A percentile compares a stretch with the other conserved stretches of the same genome.
Conservation (phyloP, 805 yeast genomes). For the Starmerella scarabaei region DNA sequence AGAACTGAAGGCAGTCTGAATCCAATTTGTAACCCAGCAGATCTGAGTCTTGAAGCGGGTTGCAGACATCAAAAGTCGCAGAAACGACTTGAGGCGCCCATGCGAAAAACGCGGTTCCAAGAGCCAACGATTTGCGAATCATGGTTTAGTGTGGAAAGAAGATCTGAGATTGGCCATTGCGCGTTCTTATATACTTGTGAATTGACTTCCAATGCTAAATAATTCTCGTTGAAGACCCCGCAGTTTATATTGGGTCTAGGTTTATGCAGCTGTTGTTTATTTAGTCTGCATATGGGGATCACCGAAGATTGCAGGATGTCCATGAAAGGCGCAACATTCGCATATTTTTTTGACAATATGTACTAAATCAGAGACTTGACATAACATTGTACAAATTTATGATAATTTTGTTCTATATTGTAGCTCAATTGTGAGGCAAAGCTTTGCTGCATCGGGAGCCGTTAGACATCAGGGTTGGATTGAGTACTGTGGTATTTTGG, state of each 20-base stretch:
- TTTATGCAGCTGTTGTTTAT: background rate
- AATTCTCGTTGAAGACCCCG: too few species aligned
- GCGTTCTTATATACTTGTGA: too few species aligned
- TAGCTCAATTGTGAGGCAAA: too few species aligned
- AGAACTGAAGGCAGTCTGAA: slow-evolving; percentile 9
- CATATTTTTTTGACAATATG: background rate
- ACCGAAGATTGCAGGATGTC: background rate
- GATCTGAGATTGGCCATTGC: too few species aligned
- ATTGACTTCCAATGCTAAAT: too few species aligned
- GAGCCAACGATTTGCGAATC: background rate
- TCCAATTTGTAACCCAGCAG: slow-evolving; percentile 9
- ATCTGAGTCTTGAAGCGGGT: background rate
- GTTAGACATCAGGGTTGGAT: too few species aligned
- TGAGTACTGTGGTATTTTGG: too few species aligned
- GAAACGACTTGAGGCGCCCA: background rate
- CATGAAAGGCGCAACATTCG: background rate
- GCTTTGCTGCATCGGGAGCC: too few species aligned
- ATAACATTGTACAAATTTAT: background rate
- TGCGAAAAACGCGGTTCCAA: background rate
- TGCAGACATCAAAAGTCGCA: background rate
- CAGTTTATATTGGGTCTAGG: background rate
- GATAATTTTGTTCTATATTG: background rate
- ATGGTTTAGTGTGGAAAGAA: too few species aligned
- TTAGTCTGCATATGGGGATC: background rate
- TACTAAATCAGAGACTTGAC: background rate